Percentiles rank a stretch among this genome's conserved stretches.
phyloP scores from a whole-genome alignment of 177 flowering plant species.

The Vitis hybrid region DNA sequence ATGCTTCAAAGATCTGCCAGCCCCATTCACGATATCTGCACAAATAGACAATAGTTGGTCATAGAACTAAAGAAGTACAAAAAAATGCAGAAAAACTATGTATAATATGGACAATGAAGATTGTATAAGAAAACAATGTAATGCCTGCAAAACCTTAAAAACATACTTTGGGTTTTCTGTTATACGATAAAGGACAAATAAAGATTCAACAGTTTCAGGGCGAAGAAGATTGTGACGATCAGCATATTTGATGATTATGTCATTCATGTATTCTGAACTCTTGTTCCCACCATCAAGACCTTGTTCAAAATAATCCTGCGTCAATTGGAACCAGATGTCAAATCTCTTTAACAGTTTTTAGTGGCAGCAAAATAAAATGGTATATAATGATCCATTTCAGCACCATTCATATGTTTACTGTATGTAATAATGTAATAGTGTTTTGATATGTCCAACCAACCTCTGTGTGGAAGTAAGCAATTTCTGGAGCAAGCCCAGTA shows the following conservation, averaged over 20 bases:
- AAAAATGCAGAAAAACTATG: neutral
- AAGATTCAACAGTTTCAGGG: conserved; percentile 96
- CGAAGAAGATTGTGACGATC: conserved; percentile 96
- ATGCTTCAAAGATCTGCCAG: conserved; percentile 92
- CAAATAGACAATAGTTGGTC: conserved; percentile 3
- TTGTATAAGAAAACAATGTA: neutral
- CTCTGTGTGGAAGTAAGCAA: conserved; percentile 81
- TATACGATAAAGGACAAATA: conserved; percentile 81
- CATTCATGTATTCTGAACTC: conserved; percentile 67
- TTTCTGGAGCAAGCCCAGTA: conserved; percentile 98
- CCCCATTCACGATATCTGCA: conserved; percentile 97
- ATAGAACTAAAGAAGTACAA: neutral
- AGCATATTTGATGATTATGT: conserved; percentile 76
- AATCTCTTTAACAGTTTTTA: neutral
- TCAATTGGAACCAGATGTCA: conserved; percentile 14
- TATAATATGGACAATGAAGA: too few relatives aligned
- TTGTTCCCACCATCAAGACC: conserved; percentile 92
- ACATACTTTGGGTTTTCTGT: conserved; percentile 85
- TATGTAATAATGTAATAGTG: neutral
- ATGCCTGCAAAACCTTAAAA: neutral
- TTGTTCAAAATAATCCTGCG: conserved; percentile 67
- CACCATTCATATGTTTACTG: neutral
- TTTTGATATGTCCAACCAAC: conserved; percentile 29
- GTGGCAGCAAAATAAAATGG: neutral
- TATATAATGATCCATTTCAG: neutral